Evolutionary conservation across 176 grass and related monocot genomes (phyloP).

Genomic region (Phoenix dactylifera): DNA sequence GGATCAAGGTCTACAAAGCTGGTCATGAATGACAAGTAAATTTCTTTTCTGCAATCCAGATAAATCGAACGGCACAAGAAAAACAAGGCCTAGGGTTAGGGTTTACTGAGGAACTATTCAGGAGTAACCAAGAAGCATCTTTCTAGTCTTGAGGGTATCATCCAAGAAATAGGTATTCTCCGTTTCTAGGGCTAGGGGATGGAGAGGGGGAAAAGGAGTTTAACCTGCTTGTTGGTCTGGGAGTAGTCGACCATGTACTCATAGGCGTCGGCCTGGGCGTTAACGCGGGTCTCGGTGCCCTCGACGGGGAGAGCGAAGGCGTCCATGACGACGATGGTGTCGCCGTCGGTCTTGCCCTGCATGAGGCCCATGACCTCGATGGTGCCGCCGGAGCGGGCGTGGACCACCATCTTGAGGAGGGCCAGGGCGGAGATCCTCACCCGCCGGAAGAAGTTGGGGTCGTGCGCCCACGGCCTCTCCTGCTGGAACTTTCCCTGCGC

Average conservation of each 20-base stretch:
- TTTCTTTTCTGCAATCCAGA: too few relatives aligned
- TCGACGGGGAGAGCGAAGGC: slow-evolving; percentile 94
- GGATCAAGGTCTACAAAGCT: too few relatives aligned
- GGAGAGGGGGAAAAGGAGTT: not conserved
- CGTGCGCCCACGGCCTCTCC: slow-evolving; percentile 71
- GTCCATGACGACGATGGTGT: slow-evolving; percentile 91
- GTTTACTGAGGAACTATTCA: not conserved
- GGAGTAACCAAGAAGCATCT: too few relatives aligned
- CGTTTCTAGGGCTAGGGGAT: too few relatives aligned
- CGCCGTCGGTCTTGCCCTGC: slow-evolving; percentile 95
- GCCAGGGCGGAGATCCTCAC: slow-evolving; percentile 81
- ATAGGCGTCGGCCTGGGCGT: slow-evolving; percentile 79
- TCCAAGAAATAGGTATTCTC: too few relatives aligned
- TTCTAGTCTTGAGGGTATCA: too few relatives aligned
- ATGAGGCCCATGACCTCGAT: slow-evolving; percentile 98
- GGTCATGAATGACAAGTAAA: too few relatives aligned
- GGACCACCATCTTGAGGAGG: slow-evolving; percentile 93
- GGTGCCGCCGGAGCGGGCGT: slow-evolving; percentile 71
- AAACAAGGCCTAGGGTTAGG: not conserved
- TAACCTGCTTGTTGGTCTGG: slow-evolving; percentile 87
- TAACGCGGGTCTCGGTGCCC: slow-evolving; percentile 89
- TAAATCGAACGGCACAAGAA: too few relatives aligned
- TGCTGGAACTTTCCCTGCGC: slow-evolving; percentile 38
- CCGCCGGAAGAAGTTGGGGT: slow-evolving; percentile 69
- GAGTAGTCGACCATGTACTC: slow-evolving; percentile 99